These are phyloP conservation scores for Diaporthe nobilis DNA, from an alignment of 2,329 filamentous ascomycete genomes.

Conservation along the genomic window DNA sequence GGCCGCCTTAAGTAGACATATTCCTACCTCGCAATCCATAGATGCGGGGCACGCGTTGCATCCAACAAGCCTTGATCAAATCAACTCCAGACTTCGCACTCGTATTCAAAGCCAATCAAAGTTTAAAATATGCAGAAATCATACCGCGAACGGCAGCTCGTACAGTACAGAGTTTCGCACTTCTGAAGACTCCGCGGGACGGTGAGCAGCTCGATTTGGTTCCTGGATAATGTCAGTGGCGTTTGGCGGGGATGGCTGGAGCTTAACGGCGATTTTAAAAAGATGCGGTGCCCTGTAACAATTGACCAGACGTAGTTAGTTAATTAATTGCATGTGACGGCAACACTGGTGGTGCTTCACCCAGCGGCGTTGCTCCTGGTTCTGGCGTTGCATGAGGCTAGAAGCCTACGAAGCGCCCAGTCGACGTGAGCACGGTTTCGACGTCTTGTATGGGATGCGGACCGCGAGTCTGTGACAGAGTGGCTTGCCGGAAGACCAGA, in stretches of 20 bases:
- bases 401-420: neutral
- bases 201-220: neutral
- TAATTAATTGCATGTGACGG: neutral
- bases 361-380: neutral
- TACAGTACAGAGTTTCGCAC: slow-evolving; percentile 19
- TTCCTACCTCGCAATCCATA: too few relatives aligned
- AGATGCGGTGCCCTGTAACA: neutral
- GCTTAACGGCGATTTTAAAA: neutral
- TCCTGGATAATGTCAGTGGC: neutral
- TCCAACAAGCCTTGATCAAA: neutral
- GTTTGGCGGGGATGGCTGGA: neutral
- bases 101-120: neutral
- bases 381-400: neutral
- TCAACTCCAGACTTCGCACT: neutral
- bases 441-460: neutral
- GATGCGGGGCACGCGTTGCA: slow-evolving; percentile 9
- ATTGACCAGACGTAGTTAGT: neutral
- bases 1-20: neutral
- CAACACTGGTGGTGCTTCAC: neutral
- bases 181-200: neutral
- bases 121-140: neutral
- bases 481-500: neutral
- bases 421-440: neutral
- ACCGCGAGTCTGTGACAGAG: neutral
- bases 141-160: neutral